phyloP scores from a whole-genome alignment of 1,284 basidiomycete species.

The Sporisorium scitamineum region DNA sequence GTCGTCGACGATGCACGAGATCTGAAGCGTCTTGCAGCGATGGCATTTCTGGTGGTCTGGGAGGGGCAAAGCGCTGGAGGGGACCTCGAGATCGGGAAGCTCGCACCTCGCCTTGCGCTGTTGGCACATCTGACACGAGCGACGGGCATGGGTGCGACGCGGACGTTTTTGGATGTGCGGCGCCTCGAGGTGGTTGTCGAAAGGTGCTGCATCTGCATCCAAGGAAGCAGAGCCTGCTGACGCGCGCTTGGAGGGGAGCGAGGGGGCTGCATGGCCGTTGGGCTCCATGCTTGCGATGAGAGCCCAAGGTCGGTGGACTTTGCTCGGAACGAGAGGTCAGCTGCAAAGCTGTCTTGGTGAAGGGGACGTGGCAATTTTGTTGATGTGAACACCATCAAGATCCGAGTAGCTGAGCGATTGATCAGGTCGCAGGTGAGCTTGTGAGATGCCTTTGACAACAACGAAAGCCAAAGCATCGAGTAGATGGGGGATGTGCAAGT shows the following conservation, averaged over 20 bases:
- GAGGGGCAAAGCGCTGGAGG: constrained; percentile 33
- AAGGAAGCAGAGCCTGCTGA: background rate
- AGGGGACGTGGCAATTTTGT: too few species aligned
- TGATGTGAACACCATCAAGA: too few species aligned
- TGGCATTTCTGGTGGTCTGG: constrained; percentile 40
- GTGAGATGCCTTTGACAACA: too few species aligned
- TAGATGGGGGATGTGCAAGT: too few species aligned
- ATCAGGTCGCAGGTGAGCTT: too few species aligned
- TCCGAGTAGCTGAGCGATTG: too few species aligned
- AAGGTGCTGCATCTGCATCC: background rate
- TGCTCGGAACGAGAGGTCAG: background rate
- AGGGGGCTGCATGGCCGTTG: background rate
- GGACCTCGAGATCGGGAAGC: constrained; percentile 39
- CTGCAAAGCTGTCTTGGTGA: too few species aligned
- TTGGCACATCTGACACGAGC: constrained; percentile 48
- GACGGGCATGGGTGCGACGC: constrained; percentile 43
- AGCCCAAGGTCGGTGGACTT: background rate
- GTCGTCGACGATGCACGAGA: constrained; percentile 45
- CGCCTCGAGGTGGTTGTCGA: constrained; percentile 14
- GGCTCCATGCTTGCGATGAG: background rate
- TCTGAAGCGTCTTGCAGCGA: constrained; percentile 41
- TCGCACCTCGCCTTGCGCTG: constrained; percentile 51
- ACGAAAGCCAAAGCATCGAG: too few species aligned
- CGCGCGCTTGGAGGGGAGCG: background rate
- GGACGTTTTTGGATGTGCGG: constrained; percentile 40